Base-by-base conservation (phyloP, 2,329 filamentous ascomycete species). In the Arthrobotrys entomopaga region DNA sequence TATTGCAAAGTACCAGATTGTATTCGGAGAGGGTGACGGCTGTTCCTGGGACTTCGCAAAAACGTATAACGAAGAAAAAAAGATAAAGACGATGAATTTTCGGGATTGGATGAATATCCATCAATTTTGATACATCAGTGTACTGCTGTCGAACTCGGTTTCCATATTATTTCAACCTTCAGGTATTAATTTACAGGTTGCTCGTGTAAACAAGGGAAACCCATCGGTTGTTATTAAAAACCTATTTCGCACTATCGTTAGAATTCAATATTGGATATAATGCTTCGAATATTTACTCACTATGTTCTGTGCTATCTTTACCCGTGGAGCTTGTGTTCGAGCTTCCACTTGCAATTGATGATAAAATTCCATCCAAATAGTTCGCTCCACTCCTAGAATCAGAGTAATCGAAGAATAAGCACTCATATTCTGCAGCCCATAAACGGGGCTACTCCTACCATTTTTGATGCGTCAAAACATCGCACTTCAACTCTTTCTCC, bases 381-480 rank as follows among this genome's bases (percentile, higher is more conserved):
- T 79, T 78, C 52, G 78, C 78, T 1, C 78, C 78, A 58, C 77
- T 78, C 77, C 72, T 72, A 46, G 1, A 46, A 46, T 46, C 5
- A 19, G 13, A n/a, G 2, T 10, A 13, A 19, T 46, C 29, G 29
- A 34, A 34, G 10, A 10, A 34, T 34, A 34, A 34, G 29, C 6
- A 6, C 29, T 34, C 29, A 7, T 34, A 10, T 34, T 34, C 29
- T 10, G 10, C 6, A 8, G 10, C 10, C 10, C 11, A 29, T 19
- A 29, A 3, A 3, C 16, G 2, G 19, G 15, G 13, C 3, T n/a
- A 24, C 6, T 42, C 52, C 42, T 65, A 77, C 90, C 90, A 93
- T 81, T 95, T 96, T 84, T 97, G 93, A 81, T 97, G 93, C 43
- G 92, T 97, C 77, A 97, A 84, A n/a, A 97, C 93, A 79, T 97